Evolutionary conservation across 805 yeast species (phyloP), one percentile per base, ranked within the genome.

Genomic region (Wickerhamiella brachini): DNA sequence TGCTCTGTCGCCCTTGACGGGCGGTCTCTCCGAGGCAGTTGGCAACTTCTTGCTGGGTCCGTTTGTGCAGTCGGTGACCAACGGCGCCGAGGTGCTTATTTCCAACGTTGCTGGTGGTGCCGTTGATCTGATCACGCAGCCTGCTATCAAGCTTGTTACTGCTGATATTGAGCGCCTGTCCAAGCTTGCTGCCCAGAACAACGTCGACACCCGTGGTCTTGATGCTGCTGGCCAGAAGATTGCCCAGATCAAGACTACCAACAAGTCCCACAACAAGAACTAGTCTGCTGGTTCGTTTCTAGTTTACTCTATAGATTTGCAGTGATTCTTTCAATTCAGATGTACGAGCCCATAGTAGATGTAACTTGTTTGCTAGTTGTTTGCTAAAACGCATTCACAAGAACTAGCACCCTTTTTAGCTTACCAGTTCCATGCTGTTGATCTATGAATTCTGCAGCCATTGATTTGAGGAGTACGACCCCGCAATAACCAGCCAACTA

Each of bases 51-150:
- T 58, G 24, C 51, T 58, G 15, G 67, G 67, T 22, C 66, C 68
- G 15, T 50, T 60, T 37, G 61, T 62, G 48, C 66, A 64, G 54
- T 57, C 65, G 1, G 52, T 61, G 22, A 62, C 67, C 49, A 54
- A 58, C 50, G 66, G 68, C 31, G 64, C 61, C 23, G 65, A 62
- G 52, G 65, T 57, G 17, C 39, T 54, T 43, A 51, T 62, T 31
- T 57, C 62, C n/a, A 60, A 57, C 48, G 29, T 57, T 22, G 24
- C 54, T 17, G 61, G 61, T 34, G 63, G 62, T 38, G 51, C 54
- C 17, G 42, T 56, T 43, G 64, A 61, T 20, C 12, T 18, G 6
- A 12, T 18, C 21, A 38, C 42, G 20, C 42, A 38, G 20, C 21
- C 42, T 38, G 21, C 21, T 15, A n/a, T 38, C 21, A 6, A 15